Base-by-base conservation (phyloP, 2,329 filamentous ascomycete species). In the Pestalotiopsis sp. region DNA sequence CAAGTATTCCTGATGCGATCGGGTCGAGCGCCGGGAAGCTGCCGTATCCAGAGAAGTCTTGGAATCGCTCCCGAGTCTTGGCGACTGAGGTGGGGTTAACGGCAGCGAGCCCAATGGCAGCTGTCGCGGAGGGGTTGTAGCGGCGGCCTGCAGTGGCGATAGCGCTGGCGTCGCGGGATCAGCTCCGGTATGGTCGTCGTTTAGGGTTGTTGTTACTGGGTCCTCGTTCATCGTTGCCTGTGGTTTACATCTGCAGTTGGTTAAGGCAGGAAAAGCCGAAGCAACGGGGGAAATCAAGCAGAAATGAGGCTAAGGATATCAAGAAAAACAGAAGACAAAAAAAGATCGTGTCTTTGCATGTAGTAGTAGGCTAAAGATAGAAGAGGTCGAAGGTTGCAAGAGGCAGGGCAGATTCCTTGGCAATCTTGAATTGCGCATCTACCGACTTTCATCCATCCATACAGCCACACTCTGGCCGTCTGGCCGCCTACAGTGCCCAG, bases 1-100 rank as follows among this genome's bases (percentile, higher is more conserved):
- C 77, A 88, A 79, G 73, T 88, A 88, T 68, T 81, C 76, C 70
- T 81, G 80, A 62, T 74, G 77, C 48, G 73, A 75, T 11, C 69
- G 71, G 56, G 70, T 68, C 6, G 75, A 75, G 22, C 68, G 70
- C 57, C 70, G 67, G n/a, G 75, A 75, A 40, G 66, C 63, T 17
- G 71, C 71, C 40, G 72, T 71, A 59, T 74, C 68, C 64, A 69
- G 66, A 14, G 73, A 73, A 59, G 70, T 39, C 55, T 68, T 68
- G 59, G 72, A 72, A 17, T 66, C 67, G 66, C 65, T 70, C 56
- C 67, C 68, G 30, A 65, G 73, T 39, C 68, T 68, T 56, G 70
- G 68, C 35, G 72, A 73, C 40, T 57, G 65, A 52, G 70, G 72
- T 70, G 72, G 70, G 68, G 72, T 73, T 69, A 73, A 48, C 61